Conservation (phyloP, 176 grass and related monocot genomes). For the Oryza longistaminata region DNA sequence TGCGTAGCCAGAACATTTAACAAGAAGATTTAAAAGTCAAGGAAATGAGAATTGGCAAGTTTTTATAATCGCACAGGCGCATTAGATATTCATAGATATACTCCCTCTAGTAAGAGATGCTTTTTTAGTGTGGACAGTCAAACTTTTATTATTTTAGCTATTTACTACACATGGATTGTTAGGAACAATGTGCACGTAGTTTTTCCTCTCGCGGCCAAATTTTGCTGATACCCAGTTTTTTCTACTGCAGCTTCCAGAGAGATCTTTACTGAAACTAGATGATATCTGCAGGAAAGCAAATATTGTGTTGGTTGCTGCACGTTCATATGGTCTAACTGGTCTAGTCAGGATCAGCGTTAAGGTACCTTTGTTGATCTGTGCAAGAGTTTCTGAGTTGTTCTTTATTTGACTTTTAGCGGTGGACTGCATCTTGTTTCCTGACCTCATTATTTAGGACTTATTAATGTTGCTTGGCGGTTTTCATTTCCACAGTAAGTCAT, state of each 20-base stretch:
- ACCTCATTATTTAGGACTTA: background rate
- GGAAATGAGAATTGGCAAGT: background rate
- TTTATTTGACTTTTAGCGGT: background rate
- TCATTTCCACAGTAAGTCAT: background rate
- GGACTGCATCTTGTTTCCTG: background rate
- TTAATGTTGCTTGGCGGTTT: background rate
- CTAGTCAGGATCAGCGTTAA: constrained; percentile 85
- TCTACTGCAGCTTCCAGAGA: constrained; percentile 64
- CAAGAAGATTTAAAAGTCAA: background rate
- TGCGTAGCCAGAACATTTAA: constrained; percentile 7
- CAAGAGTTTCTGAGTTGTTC: background rate
- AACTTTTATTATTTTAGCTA: background rate
- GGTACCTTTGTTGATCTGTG: constrained; percentile 46
- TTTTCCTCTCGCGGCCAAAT: background rate
- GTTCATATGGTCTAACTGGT: constrained; percentile 90
- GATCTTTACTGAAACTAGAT: constrained; percentile 83
- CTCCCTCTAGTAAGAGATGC: background rate
- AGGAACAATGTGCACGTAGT: background rate
- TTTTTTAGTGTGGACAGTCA: background rate
- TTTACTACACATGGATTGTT: background rate
- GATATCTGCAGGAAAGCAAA: constrained; percentile 72
- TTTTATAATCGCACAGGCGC: background rate
- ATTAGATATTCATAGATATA: background rate
- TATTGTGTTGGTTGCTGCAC: constrained; percentile 74
- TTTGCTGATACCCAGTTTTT: constrained; percentile 27